Evolutionary conservation across 1,139 yeast genomes (phyloP), one percentile per base, ranked within the genome.

Genomic region (Candida tetrigidarum): DNA sequence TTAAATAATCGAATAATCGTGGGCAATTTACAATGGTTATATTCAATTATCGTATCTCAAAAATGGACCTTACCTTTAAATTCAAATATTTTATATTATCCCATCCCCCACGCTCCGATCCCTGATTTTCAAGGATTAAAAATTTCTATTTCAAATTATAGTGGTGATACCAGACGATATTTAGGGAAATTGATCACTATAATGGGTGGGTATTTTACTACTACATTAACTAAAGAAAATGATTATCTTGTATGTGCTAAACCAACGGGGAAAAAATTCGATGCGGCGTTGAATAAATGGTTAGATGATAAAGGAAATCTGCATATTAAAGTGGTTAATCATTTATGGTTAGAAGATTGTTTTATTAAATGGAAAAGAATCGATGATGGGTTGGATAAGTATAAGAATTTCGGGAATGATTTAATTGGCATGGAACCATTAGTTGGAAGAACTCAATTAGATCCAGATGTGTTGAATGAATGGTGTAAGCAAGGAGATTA

Each of bases 321-420:
- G 2, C 67, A 69, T 7, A 76, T 84, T 22, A 67, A 67, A 28
- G 62, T 86, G 1, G 85, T 89, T 0, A 91, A 86, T 57, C 96
- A 89, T 62, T 58, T 84, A 15, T 93, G 99, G 99, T 66, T 93
- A n/a, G 98, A 93, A 59, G 95, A 88, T 47, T 78, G 87, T 43
- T 86, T 74, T 58, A 72, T 83, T 0, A 64, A 73, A 37, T 86
- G 95, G 92, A 63, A 64, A 37, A 54, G 74, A 5, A 71, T 80
- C 53, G 78, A 81, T 37, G 70, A 65, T 16, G 57, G 71, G 1
- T 57, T 61, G 12, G 69, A 76, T 3, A 69, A 78, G 32, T 85
- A 75, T 58, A 63, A 74, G 18, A 69, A 71, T 44, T 67, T 80
- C 42, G 82, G 83, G 3, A 63, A 70, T 34, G 66, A 62, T 19